These are phyloP conservation scores for Pleurotus cornucopiae DNA, from an alignment of 768 basidiomycete species.

Conservation along the genomic window DNA sequence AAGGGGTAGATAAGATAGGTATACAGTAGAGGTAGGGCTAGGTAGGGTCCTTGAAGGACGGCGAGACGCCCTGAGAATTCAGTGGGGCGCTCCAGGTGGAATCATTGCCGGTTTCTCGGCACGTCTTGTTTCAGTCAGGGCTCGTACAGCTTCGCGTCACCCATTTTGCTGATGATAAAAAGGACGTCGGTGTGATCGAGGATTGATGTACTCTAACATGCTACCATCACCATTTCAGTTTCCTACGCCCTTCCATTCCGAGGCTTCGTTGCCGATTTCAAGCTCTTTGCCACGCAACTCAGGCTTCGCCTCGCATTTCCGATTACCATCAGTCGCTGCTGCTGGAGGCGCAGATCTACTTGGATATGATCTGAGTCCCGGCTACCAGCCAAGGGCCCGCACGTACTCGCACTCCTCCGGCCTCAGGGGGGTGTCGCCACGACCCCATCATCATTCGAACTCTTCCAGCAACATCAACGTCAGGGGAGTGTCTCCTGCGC, in stretches of 20 bases:
- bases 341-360: not conserved
- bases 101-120: too few species aligned
- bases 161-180: too few species aligned
- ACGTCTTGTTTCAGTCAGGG: too few species aligned
- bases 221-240: slow-evolving; percentile 2
- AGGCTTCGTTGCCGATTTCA: not conserved
- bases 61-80: too few species aligned
- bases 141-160: too few species aligned
- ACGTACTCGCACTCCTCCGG: too few species aligned
- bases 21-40: slow-evolving; percentile 28
- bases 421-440: too few species aligned
- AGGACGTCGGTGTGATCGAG: too few species aligned
- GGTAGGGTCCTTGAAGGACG: not conserved
- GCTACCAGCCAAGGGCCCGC: not conserved
- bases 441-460: too few species aligned
- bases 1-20: slow-evolving; percentile 68
- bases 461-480: too few species aligned
- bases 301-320: not conserved
- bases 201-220: too few species aligned
- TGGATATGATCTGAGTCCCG: not conserved
- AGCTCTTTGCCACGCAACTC: slow-evolving; percentile 2
- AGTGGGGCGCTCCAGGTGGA: too few species aligned
- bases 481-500: slow-evolving; percentile 2
- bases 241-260: slow-evolving; percentile 2
- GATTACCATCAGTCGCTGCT: not conserved